Conservation (phyloP, 1,284 basidiomycete genomes). For the Leccinum pachyderme region DNA sequence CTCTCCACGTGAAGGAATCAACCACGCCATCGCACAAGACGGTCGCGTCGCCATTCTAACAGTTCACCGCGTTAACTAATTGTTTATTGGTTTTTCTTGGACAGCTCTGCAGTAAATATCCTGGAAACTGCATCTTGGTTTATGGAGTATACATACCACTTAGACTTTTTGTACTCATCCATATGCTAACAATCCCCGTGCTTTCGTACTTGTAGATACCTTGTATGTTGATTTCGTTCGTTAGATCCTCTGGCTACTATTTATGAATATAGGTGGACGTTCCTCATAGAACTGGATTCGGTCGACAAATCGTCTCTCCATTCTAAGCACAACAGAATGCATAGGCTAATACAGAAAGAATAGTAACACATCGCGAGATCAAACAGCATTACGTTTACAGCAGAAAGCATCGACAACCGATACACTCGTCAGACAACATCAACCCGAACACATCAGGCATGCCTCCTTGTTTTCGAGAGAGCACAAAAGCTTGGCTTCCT, state of each 20-base stretch:
- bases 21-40: conserved; percentile 77
- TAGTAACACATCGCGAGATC: conserved; percentile 3
- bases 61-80: conserved; percentile 44
- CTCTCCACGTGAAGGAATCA: conserved; percentile 52
- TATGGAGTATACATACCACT: conserved; percentile 13
- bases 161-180: conserved; percentile 2
- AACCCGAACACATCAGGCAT: conserved; percentile 84
- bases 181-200: conserved; percentile 4
- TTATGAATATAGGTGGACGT: conserved; percentile 2
- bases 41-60: conserved; percentile 76
- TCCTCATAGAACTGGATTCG: background rate
- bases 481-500: conserved; percentile 79
- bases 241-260: conserved; percentile 2
- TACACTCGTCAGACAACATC: conserved; percentile 21
- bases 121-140: background rate
- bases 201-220: conserved; percentile 16
- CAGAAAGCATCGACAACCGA: conserved; percentile 1
- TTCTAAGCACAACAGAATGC: conserved; percentile 20
- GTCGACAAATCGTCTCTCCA: background rate
- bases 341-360: conserved; percentile 13
- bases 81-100: background rate
- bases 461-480: conserved; percentile 89
- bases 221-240: background rate
- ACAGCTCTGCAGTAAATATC: background rate
- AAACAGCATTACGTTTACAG: conserved; percentile 6